Conservation (phyloP, 78 protist species). For the Planoprotostelium fungivorum region DNA sequence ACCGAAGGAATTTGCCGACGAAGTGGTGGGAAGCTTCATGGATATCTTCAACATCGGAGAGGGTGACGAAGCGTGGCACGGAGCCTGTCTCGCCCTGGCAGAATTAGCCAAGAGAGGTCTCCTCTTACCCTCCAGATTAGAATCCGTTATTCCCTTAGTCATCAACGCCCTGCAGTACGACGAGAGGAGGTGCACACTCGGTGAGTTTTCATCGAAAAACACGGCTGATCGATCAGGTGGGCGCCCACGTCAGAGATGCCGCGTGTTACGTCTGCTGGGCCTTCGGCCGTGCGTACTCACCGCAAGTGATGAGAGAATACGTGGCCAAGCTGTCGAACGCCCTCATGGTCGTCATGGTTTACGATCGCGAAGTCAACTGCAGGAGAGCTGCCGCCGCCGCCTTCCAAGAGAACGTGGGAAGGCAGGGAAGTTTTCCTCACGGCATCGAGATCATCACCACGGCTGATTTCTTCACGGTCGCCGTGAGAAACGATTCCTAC, state of each 20-base stretch:
- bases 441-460: constrained; percentile 87
- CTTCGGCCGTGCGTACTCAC: constrained; percentile 91
- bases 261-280: constrained; percentile 97
- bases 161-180: constrained; percentile 68
- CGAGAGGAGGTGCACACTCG: constrained; percentile 60
- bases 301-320: constrained; percentile 22
- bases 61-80: constrained; percentile 83
- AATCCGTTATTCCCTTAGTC: constrained; percentile 30
- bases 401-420: constrained; percentile 94
- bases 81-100: constrained; percentile 91
- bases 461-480: constrained; percentile 89
- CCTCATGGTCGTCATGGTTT: constrained; percentile 36
- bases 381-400: constrained; percentile 97
- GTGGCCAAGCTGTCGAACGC: not conserved
- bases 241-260: constrained; percentile 95
- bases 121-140: constrained; percentile 79
- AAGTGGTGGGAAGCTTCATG: constrained; percentile 54
- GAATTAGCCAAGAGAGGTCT: constrained; percentile 90
- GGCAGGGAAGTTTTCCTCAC: constrained; percentile 89
- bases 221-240: constrained; percentile 68
- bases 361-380: constrained; percentile 81
- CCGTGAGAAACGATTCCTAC: constrained; percentile 62
- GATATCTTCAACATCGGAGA: constrained; percentile 20
- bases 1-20: constrained; percentile 80
- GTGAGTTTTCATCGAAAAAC: constrained; percentile 68